phyloP scores from a whole-genome alignment of 495 filamentous ascomycete genomes.

The Penicillium daleae region DNA sequence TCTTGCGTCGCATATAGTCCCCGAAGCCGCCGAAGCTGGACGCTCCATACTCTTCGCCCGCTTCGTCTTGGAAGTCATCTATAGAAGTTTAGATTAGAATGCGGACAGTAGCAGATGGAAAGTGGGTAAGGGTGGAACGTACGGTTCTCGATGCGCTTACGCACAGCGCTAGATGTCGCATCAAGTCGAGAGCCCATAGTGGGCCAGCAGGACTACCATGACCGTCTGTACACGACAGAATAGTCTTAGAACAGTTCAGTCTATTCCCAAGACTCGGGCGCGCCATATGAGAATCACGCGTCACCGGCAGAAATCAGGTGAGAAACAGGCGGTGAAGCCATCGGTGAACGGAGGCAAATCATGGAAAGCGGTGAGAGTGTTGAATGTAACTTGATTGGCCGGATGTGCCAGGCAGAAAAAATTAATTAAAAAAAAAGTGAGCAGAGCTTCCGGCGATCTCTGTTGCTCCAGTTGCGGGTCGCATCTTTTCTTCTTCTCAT shows the following conservation, averaged over 20 bases:
- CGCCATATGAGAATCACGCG: conserved; percentile 24
- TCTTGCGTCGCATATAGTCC: conserved; percentile 93
- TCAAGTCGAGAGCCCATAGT: conserved; percentile 82
- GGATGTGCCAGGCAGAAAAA: conserved; percentile 20
- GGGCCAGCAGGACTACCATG: conserved; percentile 33
- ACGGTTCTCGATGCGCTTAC: conserved; percentile 81
- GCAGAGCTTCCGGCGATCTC: conserved; percentile 30
- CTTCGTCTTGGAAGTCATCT: conserved; percentile 69
- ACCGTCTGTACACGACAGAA: conserved; percentile 16
- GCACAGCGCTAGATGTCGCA: conserved; percentile 72
- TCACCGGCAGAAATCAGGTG: conserved; percentile 28
- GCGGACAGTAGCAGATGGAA: not conserved
- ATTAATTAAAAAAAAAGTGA: conserved; percentile 33
- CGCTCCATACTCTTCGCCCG: conserved; percentile 86
- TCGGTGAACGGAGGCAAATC: conserved; percentile 30
- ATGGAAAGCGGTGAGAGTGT: conserved; percentile 26
- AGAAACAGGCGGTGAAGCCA: conserved; percentile 15
- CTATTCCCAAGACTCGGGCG: conserved; percentile 10
- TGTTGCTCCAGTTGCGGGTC: conserved; percentile 29
- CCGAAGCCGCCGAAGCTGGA: conserved; percentile 86
- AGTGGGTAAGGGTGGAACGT: conserved; percentile 21
- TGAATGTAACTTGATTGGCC: conserved; percentile 19
- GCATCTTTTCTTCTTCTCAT: conserved; percentile 34
- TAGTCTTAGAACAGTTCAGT: conserved; percentile 1
- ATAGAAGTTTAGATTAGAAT: conserved; percentile 21